Conservation (phyloP, 2,329 filamentous ascomycete genomes). For the Seiridium unicorne region DNA sequence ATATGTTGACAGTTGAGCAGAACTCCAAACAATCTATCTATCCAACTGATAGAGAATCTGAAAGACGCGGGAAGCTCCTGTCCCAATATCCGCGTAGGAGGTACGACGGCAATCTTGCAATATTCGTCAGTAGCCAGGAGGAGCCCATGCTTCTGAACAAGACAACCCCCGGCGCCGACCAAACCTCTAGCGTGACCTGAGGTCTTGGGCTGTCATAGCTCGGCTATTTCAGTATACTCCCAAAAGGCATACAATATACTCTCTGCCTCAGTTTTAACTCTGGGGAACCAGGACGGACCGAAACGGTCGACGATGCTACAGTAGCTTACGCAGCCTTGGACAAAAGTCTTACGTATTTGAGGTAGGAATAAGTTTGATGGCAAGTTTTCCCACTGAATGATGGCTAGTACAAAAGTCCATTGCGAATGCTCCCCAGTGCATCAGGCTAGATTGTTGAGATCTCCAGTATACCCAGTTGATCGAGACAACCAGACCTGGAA, state of each 20-base stretch:
- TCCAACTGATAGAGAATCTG: background rate
- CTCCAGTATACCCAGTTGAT: background rate
- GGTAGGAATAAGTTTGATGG: slow-evolving; percentile 3
- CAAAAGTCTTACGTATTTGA: background rate
- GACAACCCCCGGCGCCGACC: background rate
- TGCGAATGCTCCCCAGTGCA: background rate
- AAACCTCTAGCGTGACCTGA: background rate
- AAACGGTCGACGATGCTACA: background rate
- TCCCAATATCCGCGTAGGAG: background rate
- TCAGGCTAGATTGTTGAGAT: background rate
- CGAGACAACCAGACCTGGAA: background rate
- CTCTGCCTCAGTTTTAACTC: background rate
- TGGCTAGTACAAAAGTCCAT: too few relatives aligned
- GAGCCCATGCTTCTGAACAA: background rate
- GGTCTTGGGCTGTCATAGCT: background rate
- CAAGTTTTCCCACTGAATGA: background rate
- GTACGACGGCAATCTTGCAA: background rate
- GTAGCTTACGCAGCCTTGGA: background rate
- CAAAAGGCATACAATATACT: background rate
- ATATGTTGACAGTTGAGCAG: background rate
- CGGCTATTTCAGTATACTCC: background rate
- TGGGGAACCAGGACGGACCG: background rate
- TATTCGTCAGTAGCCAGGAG: background rate
- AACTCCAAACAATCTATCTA: background rate
- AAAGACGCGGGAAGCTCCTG: background rate